A percentile compares a stretch with the other conserved stretches of the same genome.
Conservation (phyloP, 2,329 filamentous ascomycete species). For the Alternaria burnsii region DNA sequence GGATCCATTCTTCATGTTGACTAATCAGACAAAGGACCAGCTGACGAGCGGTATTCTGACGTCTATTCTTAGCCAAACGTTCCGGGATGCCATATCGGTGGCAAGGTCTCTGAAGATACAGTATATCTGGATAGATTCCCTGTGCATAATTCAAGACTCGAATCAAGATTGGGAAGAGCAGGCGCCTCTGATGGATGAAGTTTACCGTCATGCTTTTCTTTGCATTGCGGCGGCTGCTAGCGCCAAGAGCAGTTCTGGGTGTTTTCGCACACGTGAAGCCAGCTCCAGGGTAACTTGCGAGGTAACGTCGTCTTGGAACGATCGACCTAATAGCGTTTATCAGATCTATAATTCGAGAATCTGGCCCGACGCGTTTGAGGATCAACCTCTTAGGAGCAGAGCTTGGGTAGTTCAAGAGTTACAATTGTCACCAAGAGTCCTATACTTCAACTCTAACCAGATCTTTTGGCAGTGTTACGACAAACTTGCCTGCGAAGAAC, state of each 20-base stretch:
- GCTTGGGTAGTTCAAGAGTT: not conserved
- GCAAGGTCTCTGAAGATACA: not conserved
- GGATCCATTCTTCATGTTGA: not conserved
- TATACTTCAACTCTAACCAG: not conserved
- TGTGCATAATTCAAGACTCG: not conserved
- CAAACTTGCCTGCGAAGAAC: not conserved
- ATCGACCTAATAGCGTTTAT: not conserved
- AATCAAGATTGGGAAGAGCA: not conserved
- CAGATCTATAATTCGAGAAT: accelerated
- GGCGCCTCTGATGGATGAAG: not conserved
- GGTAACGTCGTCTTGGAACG: not conserved
- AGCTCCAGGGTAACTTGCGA: not conserved
- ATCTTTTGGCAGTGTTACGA: slow-evolving; percentile 2
- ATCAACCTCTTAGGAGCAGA: not conserved
- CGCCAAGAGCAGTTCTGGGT: not conserved
- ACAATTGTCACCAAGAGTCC: not conserved
- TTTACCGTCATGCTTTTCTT: not conserved
- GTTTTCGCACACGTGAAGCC: not conserved
- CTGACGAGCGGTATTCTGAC: not conserved
- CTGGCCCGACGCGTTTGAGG: not conserved
- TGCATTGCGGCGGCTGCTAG: not conserved
- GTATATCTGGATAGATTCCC: not conserved
- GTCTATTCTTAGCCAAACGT: not conserved
- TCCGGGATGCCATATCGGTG: not conserved
- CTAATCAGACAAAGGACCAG: not conserved